Percentiles rank a stretch among this genome's conserved stretches.
These are phyloP conservation scores for Amauroascus niger DNA, from an alignment of 2,329 filamentous ascomycete species.

Conservation along the genomic window DNA sequence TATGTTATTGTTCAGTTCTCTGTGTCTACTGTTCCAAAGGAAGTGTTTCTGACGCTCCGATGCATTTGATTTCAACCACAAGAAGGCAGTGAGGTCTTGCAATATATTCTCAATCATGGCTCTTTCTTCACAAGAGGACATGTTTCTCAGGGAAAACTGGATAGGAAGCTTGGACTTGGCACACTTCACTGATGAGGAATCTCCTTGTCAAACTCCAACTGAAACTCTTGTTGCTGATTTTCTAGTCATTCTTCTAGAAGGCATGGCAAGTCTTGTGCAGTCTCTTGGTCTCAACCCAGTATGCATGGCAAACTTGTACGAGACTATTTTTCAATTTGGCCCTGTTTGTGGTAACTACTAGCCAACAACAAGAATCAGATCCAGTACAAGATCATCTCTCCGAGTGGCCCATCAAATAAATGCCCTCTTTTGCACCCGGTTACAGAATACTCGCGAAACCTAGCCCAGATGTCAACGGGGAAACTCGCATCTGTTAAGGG, in stretches of 20 bases:
- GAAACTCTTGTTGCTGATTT: conserved; percentile 8
- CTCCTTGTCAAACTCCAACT: conserved; percentile 13
- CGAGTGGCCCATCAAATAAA: no score
- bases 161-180: not conserved
- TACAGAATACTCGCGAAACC: no score
- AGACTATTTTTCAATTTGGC: conserved; percentile 15
- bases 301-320: conserved; percentile 14
- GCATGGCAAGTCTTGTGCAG: conserved; percentile 14
- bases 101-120: not conserved
- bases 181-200: conserved; percentile 5
- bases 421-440: no score
- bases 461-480: no score
- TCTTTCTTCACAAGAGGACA: not conserved
- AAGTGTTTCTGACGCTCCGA: conserved; percentile 6
- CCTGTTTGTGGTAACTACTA: conserved; percentile 9
- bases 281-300: conserved; percentile 10
- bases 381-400: no score
- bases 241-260: not conserved
- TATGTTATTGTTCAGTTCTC: conserved; percentile 7
- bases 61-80: conserved; percentile 1
- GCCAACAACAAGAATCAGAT: not conserved
- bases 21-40: conserved; percentile 10
- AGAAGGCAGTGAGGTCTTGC: not conserved
- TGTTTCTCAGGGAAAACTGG: not conserved
- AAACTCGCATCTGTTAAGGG: no score